These are phyloP conservation scores for Xylariaceae sp. DNA, from an alignment of 2,329 filamentous ascomycete genomes.

Conservation along the genomic window DNA sequence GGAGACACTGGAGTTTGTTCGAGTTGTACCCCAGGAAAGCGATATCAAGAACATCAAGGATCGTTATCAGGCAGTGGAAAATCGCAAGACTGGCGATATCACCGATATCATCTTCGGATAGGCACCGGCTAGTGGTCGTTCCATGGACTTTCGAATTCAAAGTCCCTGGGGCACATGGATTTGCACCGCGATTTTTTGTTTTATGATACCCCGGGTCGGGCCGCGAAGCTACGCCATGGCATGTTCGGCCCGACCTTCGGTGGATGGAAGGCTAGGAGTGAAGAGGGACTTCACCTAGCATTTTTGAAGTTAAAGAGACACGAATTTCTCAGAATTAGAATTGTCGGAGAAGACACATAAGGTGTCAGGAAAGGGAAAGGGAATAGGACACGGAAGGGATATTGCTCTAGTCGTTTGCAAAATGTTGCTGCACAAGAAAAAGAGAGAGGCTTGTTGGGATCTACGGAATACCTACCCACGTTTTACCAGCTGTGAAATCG, in stretches of 20 bases:
- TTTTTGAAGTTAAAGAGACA: not conserved
- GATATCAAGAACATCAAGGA: slow-evolving; percentile 8
- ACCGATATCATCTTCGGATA: slow-evolving; percentile 31
- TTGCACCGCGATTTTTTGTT: slow-evolving; percentile 6
- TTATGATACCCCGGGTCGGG: slow-evolving; percentile 13
- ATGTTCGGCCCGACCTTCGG: not conserved
- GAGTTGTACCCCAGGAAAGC: slow-evolving; percentile 23
- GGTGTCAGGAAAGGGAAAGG: not conserved
- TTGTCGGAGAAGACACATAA: not conserved
- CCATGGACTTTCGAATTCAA: not conserved
- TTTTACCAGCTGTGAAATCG: no score
- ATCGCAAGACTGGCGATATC: slow-evolving; percentile 25
- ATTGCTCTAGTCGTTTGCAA: no score
- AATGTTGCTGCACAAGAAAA: no score
- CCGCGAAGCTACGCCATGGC: not conserved
- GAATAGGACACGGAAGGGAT: no score
- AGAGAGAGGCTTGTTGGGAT: no score
- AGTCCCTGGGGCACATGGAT: not conserved
- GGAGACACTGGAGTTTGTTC: slow-evolving; percentile 27
- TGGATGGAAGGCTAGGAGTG: not conserved
- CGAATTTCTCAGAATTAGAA: not conserved
- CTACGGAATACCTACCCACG: no score
- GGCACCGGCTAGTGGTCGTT: not conserved
- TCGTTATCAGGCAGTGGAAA: slow-evolving; percentile 23
- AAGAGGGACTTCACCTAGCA: not conserved